Conservation (phyloP, 2,329 filamentous ascomycete genomes). For the Xylaria sp. region DNA sequence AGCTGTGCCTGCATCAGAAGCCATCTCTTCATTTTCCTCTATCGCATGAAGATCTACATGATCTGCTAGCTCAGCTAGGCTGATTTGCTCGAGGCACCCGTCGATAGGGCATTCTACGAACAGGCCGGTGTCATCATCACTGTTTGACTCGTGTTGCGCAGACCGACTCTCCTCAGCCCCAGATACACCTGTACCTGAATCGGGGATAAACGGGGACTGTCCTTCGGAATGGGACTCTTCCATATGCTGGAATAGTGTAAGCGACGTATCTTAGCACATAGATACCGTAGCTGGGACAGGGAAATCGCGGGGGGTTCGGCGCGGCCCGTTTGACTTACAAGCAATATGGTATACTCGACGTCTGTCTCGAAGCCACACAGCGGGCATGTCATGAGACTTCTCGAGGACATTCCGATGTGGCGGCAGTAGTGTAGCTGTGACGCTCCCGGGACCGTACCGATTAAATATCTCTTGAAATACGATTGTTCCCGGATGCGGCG, state of each 20-base stretch:
- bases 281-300: neutral
- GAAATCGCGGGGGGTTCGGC: neutral
- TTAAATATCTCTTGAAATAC: neutral
- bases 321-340: slow-evolving; percentile 37
- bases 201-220: slow-evolving; percentile 34
- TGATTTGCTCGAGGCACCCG: slow-evolving; percentile 65
- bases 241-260: slow-evolving; percentile 39
- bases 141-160: neutral
- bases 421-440: neutral
- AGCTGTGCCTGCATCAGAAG: slow-evolving; percentile 10
- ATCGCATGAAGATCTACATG: slow-evolving; percentile 65
- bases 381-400: slow-evolving; percentile 41
- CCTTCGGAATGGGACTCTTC: slow-evolving; percentile 39
- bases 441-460: neutral
- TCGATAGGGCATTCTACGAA: slow-evolving; percentile 61
- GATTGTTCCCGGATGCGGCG: neutral
- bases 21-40: slow-evolving; percentile 51
- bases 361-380: slow-evolving; percentile 47
- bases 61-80: slow-evolving; percentile 57
- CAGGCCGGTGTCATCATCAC: slow-evolving; percentile 41
- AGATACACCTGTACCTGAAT: slow-evolving; percentile 6
- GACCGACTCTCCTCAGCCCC: neutral
- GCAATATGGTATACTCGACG: slow-evolving; percentile 46
- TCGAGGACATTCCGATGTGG: slow-evolving; percentile 18
- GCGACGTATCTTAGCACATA: slow-evolving; percentile 2